Percentiles rank a stretch among this genome's conserved stretches.
Conservation (phyloP, 129 eudicot genomes). For the carrot (Daucus carota) region DNA sequence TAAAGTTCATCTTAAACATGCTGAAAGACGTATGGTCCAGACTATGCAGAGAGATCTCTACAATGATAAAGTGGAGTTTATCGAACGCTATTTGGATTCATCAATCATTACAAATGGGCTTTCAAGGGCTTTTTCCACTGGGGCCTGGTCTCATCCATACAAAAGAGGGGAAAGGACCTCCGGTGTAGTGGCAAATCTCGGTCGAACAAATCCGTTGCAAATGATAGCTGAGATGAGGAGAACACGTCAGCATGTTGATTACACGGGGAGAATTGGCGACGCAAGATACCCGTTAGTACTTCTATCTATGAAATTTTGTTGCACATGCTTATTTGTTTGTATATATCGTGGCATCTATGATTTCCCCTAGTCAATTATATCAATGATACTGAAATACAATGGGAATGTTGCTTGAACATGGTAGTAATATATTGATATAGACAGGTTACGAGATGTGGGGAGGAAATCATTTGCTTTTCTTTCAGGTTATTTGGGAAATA, state of each 20-base stretch:
- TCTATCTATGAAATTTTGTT: neutral
- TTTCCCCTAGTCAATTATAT: neutral
- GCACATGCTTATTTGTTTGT: neutral
- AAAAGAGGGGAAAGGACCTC: constrained; percentile 58
- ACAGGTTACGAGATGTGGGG: neutral
- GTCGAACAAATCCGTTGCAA: constrained; percentile 83
- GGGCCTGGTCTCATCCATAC: constrained; percentile 81
- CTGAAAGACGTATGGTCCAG: constrained; percentile 65
- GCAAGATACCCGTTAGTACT: constrained; percentile 95
- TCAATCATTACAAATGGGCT: constrained; percentile 81
- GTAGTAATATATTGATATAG: neutral
- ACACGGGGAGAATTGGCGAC: constrained; percentile 86
- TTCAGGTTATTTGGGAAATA: too few relatives aligned
- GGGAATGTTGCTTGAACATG: neutral
- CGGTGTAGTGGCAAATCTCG: constrained; percentile 82
- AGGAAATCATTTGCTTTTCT: neutral
- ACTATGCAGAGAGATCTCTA: constrained; percentile 80
- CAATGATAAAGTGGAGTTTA: constrained; percentile 39
- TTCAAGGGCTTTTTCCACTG: constrained; percentile 88
- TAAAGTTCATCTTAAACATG: constrained; percentile 61
- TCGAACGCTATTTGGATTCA: constrained; percentile 79
- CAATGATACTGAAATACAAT: neutral
- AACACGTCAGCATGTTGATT: constrained; percentile 70
- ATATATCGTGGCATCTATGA: neutral
- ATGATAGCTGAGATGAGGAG: constrained; percentile 76